Base-by-base conservation (phyloP, 805 yeast species). In the Teunomyces barrocoloradensis region DNA sequence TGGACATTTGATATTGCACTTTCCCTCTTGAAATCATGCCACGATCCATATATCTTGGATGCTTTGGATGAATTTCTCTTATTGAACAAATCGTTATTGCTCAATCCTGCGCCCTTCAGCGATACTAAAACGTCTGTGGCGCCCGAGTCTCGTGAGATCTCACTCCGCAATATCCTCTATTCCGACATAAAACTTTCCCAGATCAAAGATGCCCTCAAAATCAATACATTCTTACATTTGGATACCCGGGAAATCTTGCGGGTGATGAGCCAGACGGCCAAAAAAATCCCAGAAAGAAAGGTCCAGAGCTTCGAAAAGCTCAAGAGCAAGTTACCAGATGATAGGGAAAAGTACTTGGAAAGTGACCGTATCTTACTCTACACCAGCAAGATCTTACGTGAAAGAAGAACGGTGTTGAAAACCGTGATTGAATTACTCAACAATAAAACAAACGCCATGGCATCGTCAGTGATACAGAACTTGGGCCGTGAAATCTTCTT, bases 341-440 rank as follows among this genome's bases (percentile, higher is more conserved):
- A 74, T 38, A 55, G 68, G 36, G 66, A 64, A 46, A 66, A 53
- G 33, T 44, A 48, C 21, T 54, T 58, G 42, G 65, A 67, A 42
- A 53, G 57, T 7, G 66, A 69, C 37, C 56, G 71, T 32, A 49
- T 69, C 13, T 43, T 60, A 12, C 51, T 72, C n/a, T 70, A 74
- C 55, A 64, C 69, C 6, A 59, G 67, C 17, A 61, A 60, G n/a
- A 65, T 78, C 1, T 61, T 81, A 47, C 63, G 72, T 47, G 89
- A 84, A 56, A 74, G 85, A 57, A 66, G 81, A 50, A 60, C 70
- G 1, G 63, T 80, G 0, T 56, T 81, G n/a, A 69, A 72, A 35
- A 61, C 78, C 3, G 67, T 74, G 1, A 57, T 69, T 34, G 70
- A 65, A 42, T 54, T 63, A 44, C 53, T 61, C 44, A 51, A 52